Evolutionary conservation across 441 rosid genomes (phyloP), one percentile per base, ranked within the genome.

Genomic region (Euphorbia corollata): DNA sequence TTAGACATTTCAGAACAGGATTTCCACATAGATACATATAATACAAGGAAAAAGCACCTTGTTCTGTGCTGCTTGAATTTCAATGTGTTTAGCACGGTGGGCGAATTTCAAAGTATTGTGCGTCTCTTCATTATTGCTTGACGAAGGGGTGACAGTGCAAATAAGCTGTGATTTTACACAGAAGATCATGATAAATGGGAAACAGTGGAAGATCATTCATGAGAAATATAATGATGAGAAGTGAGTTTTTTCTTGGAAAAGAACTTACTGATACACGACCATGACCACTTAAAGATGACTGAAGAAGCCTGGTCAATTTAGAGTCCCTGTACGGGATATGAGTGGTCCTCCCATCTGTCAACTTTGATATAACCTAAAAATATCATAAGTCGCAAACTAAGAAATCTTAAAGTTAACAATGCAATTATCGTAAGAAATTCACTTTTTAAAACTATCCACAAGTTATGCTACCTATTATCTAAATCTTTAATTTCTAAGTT

Each of bases 321-420:
- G 99, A 96, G 78, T 96, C 99, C 54, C 98, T 84, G 77, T 85
- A 96, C 39, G 99, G 99, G 80, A 96, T 85, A 80, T 96, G 99
- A 69, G 84, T 81, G 65, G 97, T 90, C 79, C 84, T 92, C 36
- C 89, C 99, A 81, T 96, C 99, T 34, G 96, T 92, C 79, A 96
- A 76, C 75, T 96, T 96, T 61, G 98, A 90, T 82, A 96, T 96
- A 48, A 96, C 99, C 99, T 96, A 75, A 56, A 68, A 67, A 59
- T 66, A 68, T 36, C 32, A 80, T 57, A 66, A 16, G 59, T 63
- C 34, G 59, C 30, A 57, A 68, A 18, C 45, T 61, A 68, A 57
- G 67, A 58, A 73, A 59, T 63, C 69, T 24, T 2, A 45, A 32
- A 48, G 15, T 12, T 23, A 67, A 2, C 11, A 23, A 24, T 24